phyloP scores from a whole-genome alignment of 176 grass and related monocot species.

The Bolboschoenus planiculmis region DNA sequence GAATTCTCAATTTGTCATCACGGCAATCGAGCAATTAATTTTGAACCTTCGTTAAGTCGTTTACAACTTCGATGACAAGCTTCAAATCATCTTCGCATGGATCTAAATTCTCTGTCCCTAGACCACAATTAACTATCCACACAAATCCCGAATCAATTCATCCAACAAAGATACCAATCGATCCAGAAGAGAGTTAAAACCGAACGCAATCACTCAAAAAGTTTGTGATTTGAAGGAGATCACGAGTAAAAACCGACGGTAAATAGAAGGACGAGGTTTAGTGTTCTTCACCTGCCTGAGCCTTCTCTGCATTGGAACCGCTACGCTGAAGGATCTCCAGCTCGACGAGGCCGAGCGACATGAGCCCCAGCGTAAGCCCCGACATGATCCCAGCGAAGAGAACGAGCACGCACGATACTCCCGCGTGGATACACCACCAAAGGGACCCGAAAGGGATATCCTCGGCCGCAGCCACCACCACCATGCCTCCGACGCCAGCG shows the following conservation, averaged over 20 bases:
- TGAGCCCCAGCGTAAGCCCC: slow-evolving; percentile 90
- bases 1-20: not conserved
- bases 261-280: not conserved
- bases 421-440: slow-evolving; percentile 67
- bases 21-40: not conserved
- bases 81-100: slow-evolving; percentile 1
- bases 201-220: not conserved
- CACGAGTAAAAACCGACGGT: not conserved
- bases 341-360: slow-evolving; percentile 98
- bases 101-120: not conserved
- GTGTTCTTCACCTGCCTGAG: slow-evolving; percentile 64
- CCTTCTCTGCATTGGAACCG: slow-evolving; percentile 76
- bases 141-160: not conserved
- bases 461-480: slow-evolving; percentile 37
- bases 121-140: not conserved
- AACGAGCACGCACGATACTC: slow-evolving; percentile 75
- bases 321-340: slow-evolving; percentile 99
- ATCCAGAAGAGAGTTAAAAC: not conserved
- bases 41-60: not conserved
- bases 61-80: not conserved
- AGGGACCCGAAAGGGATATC: slow-evolving; percentile 70
- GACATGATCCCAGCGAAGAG: slow-evolving; percentile 99
- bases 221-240: not conserved
- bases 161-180: not conserved
- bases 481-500: slow-evolving; percentile 25